These are phyloP conservation scores for Mrakia gelida DNA, from an alignment of 768 basidiomycete genomes.

Conservation along the genomic window DNA sequence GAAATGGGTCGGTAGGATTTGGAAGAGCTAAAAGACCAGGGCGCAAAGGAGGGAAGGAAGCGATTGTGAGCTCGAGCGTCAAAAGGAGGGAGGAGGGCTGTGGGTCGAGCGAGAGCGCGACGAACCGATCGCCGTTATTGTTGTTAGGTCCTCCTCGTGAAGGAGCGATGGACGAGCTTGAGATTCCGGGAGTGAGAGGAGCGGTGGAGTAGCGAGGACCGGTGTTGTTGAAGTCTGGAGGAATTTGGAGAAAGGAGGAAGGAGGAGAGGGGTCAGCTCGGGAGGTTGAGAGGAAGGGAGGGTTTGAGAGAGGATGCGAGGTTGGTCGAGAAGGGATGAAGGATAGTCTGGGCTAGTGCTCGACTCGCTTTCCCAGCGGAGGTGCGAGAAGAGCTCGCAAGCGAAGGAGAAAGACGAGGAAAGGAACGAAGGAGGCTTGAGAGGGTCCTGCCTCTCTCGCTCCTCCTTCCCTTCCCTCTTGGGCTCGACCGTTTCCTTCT, in stretches of 20 bases:
- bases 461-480: too few species aligned
- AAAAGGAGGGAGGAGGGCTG: neutral
- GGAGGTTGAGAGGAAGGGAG: neutral
- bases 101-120: neutral
- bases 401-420: too few species aligned
- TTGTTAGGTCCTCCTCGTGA: neutral
- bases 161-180: slow-evolving; percentile 12
- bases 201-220: slow-evolving; percentile 27
- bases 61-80: neutral
- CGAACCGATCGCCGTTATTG: slow-evolving; percentile 16
- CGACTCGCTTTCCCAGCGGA: too few species aligned
- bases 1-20: slow-evolving; percentile 6
- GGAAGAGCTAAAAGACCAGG: slow-evolving; percentile 1
- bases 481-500: neutral
- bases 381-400: too few species aligned
- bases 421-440: too few species aligned
- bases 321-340: too few species aligned
- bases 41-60: neutral
- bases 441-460: too few species aligned
- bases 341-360: too few species aligned
- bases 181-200: slow-evolving; percentile 22
- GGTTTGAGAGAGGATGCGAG: neutral
- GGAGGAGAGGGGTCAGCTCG: neutral
- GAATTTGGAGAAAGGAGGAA: neutral
- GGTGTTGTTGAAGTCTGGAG: slow-evolving; percentile 32